A percentile compares a stretch with the other conserved stretches of the same genome.
Conservation (phyloP, 495 filamentous ascomycete species). For the Penicillium canescens region DNA sequence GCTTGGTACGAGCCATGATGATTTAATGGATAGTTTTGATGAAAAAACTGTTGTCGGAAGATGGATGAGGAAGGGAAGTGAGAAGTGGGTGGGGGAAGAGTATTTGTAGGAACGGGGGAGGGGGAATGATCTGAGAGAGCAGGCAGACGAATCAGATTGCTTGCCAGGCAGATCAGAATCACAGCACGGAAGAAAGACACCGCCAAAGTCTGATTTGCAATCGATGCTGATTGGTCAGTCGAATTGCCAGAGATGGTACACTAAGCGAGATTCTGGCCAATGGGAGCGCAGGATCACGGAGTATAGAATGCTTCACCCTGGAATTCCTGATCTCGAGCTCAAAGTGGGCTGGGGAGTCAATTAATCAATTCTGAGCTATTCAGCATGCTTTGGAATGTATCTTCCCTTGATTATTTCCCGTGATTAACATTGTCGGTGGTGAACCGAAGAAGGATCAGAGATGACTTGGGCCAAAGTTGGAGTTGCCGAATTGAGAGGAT, state of each 20-base stretch:
- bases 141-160: slow-evolving; percentile 20
- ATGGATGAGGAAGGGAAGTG: slow-evolving; percentile 51
- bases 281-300: slow-evolving; percentile 42
- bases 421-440: slow-evolving; percentile 28
- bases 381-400: slow-evolving; percentile 16
- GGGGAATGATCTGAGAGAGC: slow-evolving; percentile 42
- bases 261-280: slow-evolving; percentile 50
- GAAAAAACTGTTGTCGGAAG: slow-evolving; percentile 37
- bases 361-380: slow-evolving; percentile 16
- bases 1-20: slow-evolving; percentile 96
- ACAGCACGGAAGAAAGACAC: slow-evolving; percentile 36
- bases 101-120: slow-evolving; percentile 49
- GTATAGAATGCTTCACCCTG: slow-evolving; percentile 31
- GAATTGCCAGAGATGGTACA: slow-evolving; percentile 4
- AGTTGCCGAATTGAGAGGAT: slow-evolving; percentile 27
- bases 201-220: slow-evolving; percentile 23
- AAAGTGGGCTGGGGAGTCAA: slow-evolving; percentile 15
- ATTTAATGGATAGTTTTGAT: slow-evolving; percentile 56
- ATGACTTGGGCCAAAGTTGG: slow-evolving; percentile 6
- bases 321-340: slow-evolving; percentile 41
- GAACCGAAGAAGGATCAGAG: slow-evolving; percentile 30
- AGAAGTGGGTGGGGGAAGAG: slow-evolving; percentile 47
- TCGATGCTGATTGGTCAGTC: slow-evolving; percentile 30
- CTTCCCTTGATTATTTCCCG: slow-evolving; percentile 2
- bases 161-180: slow-evolving; percentile 34